Evolutionary conservation across 768 basidiomycete genomes (phyloP), one percentile per base, ranked within the genome.

Genomic region (Lentinula raphanica): DNA sequence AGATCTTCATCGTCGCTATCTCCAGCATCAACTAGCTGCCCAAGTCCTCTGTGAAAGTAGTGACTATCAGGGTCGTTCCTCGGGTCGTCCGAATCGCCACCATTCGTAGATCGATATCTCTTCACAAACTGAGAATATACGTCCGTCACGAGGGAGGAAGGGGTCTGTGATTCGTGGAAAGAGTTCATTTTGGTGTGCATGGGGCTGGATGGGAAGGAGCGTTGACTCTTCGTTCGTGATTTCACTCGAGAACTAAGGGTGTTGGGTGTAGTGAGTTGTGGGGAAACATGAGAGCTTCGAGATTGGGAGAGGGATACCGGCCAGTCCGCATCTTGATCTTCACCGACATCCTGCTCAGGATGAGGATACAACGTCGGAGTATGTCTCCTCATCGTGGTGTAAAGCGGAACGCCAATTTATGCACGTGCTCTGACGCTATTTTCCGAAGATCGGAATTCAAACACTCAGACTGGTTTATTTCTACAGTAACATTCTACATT

Each of bases 51-150:
- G 67, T 90, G 85, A 69, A 86, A 87, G 70, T 90, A 91, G 67
- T 92, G 86, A 62, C 82, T 85, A 68, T 92, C 90, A n/a, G 89
- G 87, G 68, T 92, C 91, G 64, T 85, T 83, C 58, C 86, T 80
- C 23, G 84, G 81, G 69, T 91, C 87, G 59, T 88, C 87, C 49
- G 80, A 77, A 39, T 81, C 76, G n/a, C 28, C 49, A 25, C 76
- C 80, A n/a, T 79, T 80, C 13, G 74, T 70, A 5, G 86, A 84
- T 66, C 88, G 79, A 72, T 91, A 92, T 25, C 88, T 79, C 62
- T 80, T 82, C 42, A 92, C 83, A 67, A 92, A 92, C 66, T 91
- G 89, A 21, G 87, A 84, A 72, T 92, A 92, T 21, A 89, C 80
- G 64, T 88, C 84, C 19, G 84, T 58, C 17, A 32, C 21, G 29